phyloP scores from a whole-genome alignment of 352 stramenopile genomes.

The Phytophthora pini region DNA sequence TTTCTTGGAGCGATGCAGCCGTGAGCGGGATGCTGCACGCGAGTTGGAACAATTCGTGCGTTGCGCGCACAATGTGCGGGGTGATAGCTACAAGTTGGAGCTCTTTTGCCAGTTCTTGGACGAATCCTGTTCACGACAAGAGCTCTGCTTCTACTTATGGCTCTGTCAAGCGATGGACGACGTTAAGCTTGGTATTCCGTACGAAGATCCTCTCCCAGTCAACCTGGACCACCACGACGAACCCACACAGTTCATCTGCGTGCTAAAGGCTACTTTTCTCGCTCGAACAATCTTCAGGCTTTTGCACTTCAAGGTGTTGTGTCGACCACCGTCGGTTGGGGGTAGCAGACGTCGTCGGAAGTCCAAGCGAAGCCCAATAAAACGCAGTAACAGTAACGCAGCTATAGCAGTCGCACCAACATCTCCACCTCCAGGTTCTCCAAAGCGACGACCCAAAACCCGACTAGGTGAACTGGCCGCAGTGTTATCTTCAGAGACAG shows the following conservation, averaged over 20 bases:
- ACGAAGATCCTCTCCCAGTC: conserved; percentile 32
- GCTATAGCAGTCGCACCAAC: conserved; percentile 4
- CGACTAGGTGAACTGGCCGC: conserved; percentile 25
- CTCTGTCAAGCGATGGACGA: conserved; percentile 56
- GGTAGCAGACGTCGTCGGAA: conserved; percentile 21
- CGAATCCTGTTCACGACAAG: conserved; percentile 34
- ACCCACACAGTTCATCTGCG: conserved; percentile 43
- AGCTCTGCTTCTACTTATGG: conserved; percentile 67
- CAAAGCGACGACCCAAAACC: conserved; percentile 41
- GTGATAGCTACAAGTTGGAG: conserved; percentile 42
- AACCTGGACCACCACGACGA: neutral
- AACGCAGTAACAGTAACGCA: conserved; percentile 9
- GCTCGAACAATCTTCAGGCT: conserved; percentile 56
- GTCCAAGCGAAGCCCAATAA: conserved; percentile 14
- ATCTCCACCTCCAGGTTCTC: conserved; percentile 14
- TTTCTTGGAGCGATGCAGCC: conserved; percentile 56
- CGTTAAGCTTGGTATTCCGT: conserved; percentile 54
- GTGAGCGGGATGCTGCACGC: conserved; percentile 36
- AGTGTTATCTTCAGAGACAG: neutral
- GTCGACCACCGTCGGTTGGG: conserved; percentile 10
- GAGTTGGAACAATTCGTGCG: conserved; percentile 49
- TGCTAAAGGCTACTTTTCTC: conserved; percentile 62
- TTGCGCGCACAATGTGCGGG: conserved; percentile 39
- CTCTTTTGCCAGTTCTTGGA: conserved; percentile 74
- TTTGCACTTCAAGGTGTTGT: conserved; percentile 47